These are phyloP conservation scores for Orbilia javanica DNA, from an alignment of 2,329 filamentous ascomycete species.

Conservation along the genomic window DNA sequence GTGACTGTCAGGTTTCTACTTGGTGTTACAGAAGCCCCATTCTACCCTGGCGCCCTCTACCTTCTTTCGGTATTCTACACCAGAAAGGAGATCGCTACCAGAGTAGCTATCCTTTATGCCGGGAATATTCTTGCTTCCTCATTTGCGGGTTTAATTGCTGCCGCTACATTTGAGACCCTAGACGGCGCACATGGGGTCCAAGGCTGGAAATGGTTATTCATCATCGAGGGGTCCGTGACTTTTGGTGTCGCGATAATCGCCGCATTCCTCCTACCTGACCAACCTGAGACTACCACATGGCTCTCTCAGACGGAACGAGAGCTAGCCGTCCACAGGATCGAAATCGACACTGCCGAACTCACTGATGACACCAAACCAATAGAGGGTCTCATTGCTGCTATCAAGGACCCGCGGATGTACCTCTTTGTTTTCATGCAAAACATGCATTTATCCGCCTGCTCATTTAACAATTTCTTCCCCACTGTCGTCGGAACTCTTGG, in stretches of 20 bases:
- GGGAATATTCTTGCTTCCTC: slow-evolving; percentile 73
- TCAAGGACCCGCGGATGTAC: slow-evolving; percentile 69
- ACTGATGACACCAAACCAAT: slow-evolving; percentile 66
- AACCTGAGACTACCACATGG: slow-evolving; percentile 66
- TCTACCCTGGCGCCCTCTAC: slow-evolving; percentile 74
- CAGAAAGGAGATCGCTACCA: slow-evolving; percentile 70
- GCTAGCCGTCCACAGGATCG: slow-evolving; percentile 68
- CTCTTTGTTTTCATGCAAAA: slow-evolving; percentile 72
- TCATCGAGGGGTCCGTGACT: slow-evolving; percentile 70
- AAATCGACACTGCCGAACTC: slow-evolving; percentile 70
- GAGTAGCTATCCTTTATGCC: slow-evolving; percentile 73
- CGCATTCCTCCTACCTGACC: slow-evolving; percentile 66
- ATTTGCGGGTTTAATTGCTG: slow-evolving; percentile 73
- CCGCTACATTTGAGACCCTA: slow-evolving; percentile 73
- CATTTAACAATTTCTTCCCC: slow-evolving; percentile 63
- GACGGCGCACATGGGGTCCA: slow-evolving; percentile 70
- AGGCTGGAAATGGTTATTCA: slow-evolving; percentile 74
- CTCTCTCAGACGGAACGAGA: slow-evolving; percentile 68
- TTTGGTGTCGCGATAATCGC: slow-evolving; percentile 66
- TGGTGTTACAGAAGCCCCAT: slow-evolving; percentile 66
- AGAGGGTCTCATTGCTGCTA: slow-evolving; percentile 69
- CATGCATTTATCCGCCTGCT: slow-evolving; percentile 70
- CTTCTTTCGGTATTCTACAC: slow-evolving; percentile 78
- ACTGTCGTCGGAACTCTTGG: slow-evolving; percentile 69
- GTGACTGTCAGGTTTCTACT: slow-evolving; percentile 61